Base-by-base conservation (phyloP, 495 filamentous ascomycete genomes). In the Pseudevernia furfuracea region DNA sequence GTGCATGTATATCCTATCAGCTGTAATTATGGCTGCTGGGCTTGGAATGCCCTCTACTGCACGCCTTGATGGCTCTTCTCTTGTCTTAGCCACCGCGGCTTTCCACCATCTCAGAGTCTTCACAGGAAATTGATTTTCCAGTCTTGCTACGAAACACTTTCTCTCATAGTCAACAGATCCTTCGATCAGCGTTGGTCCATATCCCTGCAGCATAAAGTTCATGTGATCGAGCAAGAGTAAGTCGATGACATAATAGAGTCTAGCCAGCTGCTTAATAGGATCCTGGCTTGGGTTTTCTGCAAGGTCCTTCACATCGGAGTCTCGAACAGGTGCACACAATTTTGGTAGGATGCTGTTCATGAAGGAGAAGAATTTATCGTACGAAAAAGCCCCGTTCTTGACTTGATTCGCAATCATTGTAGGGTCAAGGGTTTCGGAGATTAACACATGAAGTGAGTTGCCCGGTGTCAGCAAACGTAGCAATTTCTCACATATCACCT, bases 161-260 rank as follows among this genome's bases (percentile, higher is more conserved):
- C 87, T 80, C 73, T 98, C 94, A 73, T 97, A 97, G 0, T 84
- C 82, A 0, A 86, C 77, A 5, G 89, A 89, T 66, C 96, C 87
- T 65, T 90, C 83, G 56, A 96, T 86, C 36, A 98, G 85, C 41
- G 84, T 83, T 3, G 91, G 91, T 1, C 91, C 91, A 1, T 87
- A 86, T 39, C 89, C 78, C 70, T 88, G 87, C 15, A 98, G 81
- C 74, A 96, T 84, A 70, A 94, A 97, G 72, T 98, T 98, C 11
- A 92, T 89, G 70, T 97, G 92, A 71, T 98, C 94, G 61, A 97
- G 83, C n/a, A 91, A 88, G 68, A 98, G 85, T 59, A 92, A 81
- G 70, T 98, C 91, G 60, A 97, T 90, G 44, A 95, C 87, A 60
- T 87, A 84, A 71, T 96, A 88, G 36, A 97, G 78, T 38, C 89